Conservation (phyloP, 495 filamentous ascomycete species). For the Lasiosphaeria ovina region DNA sequence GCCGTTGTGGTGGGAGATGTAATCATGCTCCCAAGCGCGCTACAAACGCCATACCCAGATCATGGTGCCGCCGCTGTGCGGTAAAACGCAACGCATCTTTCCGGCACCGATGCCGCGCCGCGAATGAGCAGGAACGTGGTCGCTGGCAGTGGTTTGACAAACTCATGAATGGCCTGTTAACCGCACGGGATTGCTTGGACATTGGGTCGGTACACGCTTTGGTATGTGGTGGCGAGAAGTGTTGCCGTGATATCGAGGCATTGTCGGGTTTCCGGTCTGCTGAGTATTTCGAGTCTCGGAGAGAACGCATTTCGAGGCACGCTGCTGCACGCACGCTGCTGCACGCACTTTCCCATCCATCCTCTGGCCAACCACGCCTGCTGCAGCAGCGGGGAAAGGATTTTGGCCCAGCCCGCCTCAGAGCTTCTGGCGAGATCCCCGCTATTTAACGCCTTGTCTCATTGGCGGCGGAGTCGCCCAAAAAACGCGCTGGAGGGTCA, state of each 20-base stretch:
- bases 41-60: too few species aligned
- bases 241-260: background rate
- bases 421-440: background rate
- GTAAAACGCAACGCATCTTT: slow-evolving; percentile 1
- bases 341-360: background rate
- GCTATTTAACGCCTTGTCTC: slow-evolving; percentile 8
- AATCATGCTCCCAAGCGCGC: too few species aligned
- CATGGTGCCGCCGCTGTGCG: too few species aligned
- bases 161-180: slow-evolving; percentile 15
- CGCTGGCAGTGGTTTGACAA: background rate
- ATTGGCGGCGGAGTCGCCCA: slow-evolving; percentile 14
- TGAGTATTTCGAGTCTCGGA: background rate
- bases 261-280: background rate
- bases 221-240: background rate
- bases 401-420: slow-evolving; percentile 7
- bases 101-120: background rate
- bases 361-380: slow-evolving; percentile 15
- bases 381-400: slow-evolving; percentile 11
- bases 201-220: background rate
- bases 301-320: background rate
- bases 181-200: slow-evolving; percentile 8
- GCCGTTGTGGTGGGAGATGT: too few species aligned
- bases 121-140: background rate
- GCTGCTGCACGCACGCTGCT: background rate
- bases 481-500: slow-evolving; percentile 11